A percentile compares a stretch with the other conserved stretches of the same genome.
Conservation (phyloP, 805 yeast genomes). For the Lachancea lanzarotensis region DNA sequence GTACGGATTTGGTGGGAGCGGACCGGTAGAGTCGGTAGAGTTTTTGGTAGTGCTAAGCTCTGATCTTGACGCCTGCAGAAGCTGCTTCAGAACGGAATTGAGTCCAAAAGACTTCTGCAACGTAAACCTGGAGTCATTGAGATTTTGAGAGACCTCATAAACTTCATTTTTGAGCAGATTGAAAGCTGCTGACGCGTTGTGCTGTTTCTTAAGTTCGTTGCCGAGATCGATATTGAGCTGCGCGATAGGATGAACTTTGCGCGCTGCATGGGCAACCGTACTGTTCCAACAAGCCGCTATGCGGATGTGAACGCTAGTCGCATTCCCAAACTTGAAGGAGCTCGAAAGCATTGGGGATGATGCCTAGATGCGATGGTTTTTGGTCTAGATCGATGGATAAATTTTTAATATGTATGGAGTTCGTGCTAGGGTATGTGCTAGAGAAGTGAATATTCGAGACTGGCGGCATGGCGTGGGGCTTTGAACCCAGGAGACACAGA, state of each 20-base stretch:
- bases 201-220: conserved; percentile 8
- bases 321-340: not conserved
- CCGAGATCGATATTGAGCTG: conserved; percentile 11
- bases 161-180: conserved; percentile 12
- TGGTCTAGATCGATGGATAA: not conserved
- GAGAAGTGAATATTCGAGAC: too few species aligned
- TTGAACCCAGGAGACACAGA: too few species aligned
- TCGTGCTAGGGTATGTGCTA: not conserved
- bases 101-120: conserved; percentile 19
- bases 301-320: conserved; percentile 1
- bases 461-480: too few species aligned
- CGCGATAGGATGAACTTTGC: conserved; percentile 15
- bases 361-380: not conserved
- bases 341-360: conserved; percentile 1
- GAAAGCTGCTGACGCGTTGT: conserved; percentile 9
- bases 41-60: conserved; percentile 1
- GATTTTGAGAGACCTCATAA: conserved; percentile 10
- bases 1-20: conserved; percentile 18
- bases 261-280: conserved; percentile 3
- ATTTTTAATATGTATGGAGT: not conserved
- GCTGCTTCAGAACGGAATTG: conserved; percentile 13
- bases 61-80: conserved; percentile 13
- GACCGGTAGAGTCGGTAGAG: conserved; percentile 1
- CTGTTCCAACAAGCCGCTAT: conserved; percentile 5
- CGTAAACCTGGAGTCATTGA: conserved; percentile 10